A percentile compares a stretch with the other conserved stretches of the same genome.
Conservation (phyloP, 495 filamentous ascomycete genomes). For the Friedmanniomyces endolithicus region DNA sequence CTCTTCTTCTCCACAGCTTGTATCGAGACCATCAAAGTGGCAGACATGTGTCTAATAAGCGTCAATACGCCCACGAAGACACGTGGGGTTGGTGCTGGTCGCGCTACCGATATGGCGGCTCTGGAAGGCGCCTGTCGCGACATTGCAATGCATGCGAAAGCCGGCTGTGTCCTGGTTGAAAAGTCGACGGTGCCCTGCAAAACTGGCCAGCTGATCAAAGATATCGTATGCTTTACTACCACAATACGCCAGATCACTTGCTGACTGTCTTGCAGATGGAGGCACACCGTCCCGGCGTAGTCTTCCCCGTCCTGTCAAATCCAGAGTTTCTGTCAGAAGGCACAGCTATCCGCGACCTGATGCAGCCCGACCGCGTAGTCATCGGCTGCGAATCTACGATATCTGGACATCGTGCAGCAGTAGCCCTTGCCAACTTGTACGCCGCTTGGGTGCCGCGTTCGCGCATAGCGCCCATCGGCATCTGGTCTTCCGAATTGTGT, state of each 20-base stretch:
- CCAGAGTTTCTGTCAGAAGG: slow-evolving; percentile 76
- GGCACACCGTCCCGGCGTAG: slow-evolving; percentile 41
- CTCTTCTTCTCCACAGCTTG: slow-evolving; percentile 62
- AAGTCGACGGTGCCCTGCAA: slow-evolving; percentile 75
- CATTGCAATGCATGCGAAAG: slow-evolving; percentile 52
- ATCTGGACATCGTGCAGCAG: slow-evolving; percentile 50
- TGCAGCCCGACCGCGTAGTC: slow-evolving; percentile 59
- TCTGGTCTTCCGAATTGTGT: slow-evolving; percentile 68
- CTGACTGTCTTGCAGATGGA: slow-evolving; percentile 3
- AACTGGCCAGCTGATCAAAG: slow-evolving; percentile 57
- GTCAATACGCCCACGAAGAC: slow-evolving; percentile 75
- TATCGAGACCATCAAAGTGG: slow-evolving; percentile 45
- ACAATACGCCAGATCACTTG: no score
- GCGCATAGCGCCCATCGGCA: slow-evolving; percentile 59
- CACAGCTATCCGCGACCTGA: slow-evolving; percentile 58
- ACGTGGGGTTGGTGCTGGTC: slow-evolving; percentile 55
- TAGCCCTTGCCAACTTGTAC: slow-evolving; percentile 51
- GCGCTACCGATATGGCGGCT: slow-evolving; percentile 58
- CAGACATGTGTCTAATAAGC: slow-evolving; percentile 64
- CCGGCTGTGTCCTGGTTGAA: slow-evolving; percentile 68
- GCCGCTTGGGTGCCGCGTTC: slow-evolving; percentile 50
- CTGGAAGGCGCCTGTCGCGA: slow-evolving; percentile 58
- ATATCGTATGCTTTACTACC: slow-evolving; percentile 44
- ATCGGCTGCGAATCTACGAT: slow-evolving; percentile 55
- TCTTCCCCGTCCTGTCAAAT: slow-evolving; percentile 69